Conservation (phyloP, 2,329 filamentous ascomycete genomes). For the Neofusicoccum cordaticola region DNA sequence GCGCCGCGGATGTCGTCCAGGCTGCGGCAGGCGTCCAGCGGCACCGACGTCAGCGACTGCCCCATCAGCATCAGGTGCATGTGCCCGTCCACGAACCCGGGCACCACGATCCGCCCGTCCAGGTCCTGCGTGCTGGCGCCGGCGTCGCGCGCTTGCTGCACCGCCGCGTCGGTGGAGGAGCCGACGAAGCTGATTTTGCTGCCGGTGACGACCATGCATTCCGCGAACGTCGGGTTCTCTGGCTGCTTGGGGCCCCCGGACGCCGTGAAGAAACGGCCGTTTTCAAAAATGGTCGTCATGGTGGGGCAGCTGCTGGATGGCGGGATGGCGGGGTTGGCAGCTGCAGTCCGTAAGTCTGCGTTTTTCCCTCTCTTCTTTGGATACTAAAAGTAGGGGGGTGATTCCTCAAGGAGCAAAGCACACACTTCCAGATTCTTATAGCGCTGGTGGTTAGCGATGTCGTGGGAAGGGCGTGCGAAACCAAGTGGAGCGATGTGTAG, state of each 20-base stretch:
- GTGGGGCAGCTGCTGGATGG: neutral
- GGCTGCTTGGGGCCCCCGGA: conserved; percentile 15
- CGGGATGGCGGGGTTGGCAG: neutral
- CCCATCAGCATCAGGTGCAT: conserved; percentile 58
- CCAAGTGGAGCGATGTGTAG: neutral
- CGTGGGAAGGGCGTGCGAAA: neutral
- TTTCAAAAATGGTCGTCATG: conserved; percentile 26
- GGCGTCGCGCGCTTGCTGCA: conserved; percentile 27
- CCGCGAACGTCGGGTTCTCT: conserved; percentile 23
- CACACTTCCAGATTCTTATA: neutral
- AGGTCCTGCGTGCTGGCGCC: conserved; percentile 34
- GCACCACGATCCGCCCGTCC: conserved; percentile 43
- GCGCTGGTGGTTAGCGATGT: neutral
- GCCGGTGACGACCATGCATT: conserved; percentile 41
- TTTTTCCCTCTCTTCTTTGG: no score
- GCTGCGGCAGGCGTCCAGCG: conserved; percentile 46
- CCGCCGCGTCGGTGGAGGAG: conserved; percentile 18
- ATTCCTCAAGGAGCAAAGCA: neutral
- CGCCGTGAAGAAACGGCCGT: conserved; percentile 31
- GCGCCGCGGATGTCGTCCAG: conserved; percentile 50
- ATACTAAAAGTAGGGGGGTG: neutral
- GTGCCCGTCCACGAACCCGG: conserved; percentile 58
- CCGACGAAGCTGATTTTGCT: conserved; percentile 43
- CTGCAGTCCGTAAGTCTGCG: neutral
- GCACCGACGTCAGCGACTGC: conserved; percentile 52